Conservation (phyloP, 768 basidiomycete genomes). For the Termitomyces sp. region DNA sequence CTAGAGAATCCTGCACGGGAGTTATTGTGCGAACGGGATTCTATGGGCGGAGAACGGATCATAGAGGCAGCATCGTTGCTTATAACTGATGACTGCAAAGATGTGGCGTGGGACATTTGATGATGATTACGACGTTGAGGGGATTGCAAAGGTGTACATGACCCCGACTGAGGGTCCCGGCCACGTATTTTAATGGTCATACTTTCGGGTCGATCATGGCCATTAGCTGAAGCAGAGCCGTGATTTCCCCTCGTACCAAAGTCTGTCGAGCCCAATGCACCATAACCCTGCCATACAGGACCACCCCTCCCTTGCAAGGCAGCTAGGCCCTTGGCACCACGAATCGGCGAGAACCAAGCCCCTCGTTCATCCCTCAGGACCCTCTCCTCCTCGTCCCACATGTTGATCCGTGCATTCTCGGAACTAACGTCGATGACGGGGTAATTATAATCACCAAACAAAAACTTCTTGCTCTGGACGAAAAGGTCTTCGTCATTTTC, state of each 20-base stretch:
- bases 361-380: constrained; percentile 71
- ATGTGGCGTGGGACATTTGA: constrained; percentile 4
- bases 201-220: constrained; percentile 37
- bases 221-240: constrained; percentile 21
- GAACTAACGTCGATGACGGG: constrained; percentile 86
- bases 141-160: constrained; percentile 15
- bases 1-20: constrained; percentile 11
- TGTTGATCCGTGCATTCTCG: constrained; percentile 54
- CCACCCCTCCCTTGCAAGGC: constrained; percentile 30
- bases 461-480: constrained; percentile 64
- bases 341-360: constrained; percentile 63
- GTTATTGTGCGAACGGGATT: constrained; percentile 25
- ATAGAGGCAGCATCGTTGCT: constrained; percentile 19
- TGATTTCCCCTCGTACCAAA: background rate
- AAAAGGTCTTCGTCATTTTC: constrained; percentile 74
- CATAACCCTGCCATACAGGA: constrained; percentile 51
- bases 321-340: constrained; percentile 37
- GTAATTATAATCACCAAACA: constrained; percentile 91
- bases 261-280: constrained; percentile 38
- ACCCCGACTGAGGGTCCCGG: constrained; percentile 10
- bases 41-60: constrained; percentile 23
- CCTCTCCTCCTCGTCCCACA: constrained; percentile 85
- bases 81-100: constrained; percentile 21
- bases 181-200: constrained; percentile 29
- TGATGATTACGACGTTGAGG: constrained; percentile 11